Base-by-base conservation (phyloP, 2,329 filamentous ascomycete species). In the Helotiales sp. region DNA sequence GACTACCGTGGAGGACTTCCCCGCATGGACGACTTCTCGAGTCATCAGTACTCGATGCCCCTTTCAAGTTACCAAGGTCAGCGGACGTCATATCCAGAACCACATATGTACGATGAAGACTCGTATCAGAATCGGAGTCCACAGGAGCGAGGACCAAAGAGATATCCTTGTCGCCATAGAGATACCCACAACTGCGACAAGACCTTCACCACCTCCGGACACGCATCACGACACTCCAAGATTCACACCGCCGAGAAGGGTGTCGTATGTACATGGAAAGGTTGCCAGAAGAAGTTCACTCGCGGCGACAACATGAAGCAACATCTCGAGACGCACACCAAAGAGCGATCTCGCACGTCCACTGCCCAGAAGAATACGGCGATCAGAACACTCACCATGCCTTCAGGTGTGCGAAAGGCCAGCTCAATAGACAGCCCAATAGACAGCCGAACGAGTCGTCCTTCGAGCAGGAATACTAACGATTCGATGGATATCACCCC, bases 271-370 rank as follows among this genome's bases (percentile, higher is more conserved):
- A 84, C 88, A 34, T 91, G 85, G 74, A 81, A 84, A 0, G 90
- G 90, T 67, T 94, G 91, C 82, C 86, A 87, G 78, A 93, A 93
- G 81, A 91, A 91, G 75, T 94, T 94, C 74, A 93, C 91, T 11
- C 89, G 91, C 70, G 89, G 90, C 73, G 91, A 94, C 83, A 94
- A 94, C 82, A 94, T 94, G 91, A 93, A 93, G 83, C 91, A 93
- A 80, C 91, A 94, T 75, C 85, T 92, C 32, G 87, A 92, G 74
- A 93, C 91, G 0, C 91, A 94, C 78, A 90, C 87, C 79, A 89
- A 89, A 78, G 85, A 88, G 70, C 82, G 72, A 5, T 69, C 70
- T 10, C 70, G 74, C 8, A 58, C 71, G 3, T 65, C 69, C 1
- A 40, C 61, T 22, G 40, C 62, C 11, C 63, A 52, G 15, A 73